These are phyloP conservation scores for Nevesoporus exiguus DNA, from an alignment of 768 basidiomycete genomes.

Conservation along the genomic window DNA sequence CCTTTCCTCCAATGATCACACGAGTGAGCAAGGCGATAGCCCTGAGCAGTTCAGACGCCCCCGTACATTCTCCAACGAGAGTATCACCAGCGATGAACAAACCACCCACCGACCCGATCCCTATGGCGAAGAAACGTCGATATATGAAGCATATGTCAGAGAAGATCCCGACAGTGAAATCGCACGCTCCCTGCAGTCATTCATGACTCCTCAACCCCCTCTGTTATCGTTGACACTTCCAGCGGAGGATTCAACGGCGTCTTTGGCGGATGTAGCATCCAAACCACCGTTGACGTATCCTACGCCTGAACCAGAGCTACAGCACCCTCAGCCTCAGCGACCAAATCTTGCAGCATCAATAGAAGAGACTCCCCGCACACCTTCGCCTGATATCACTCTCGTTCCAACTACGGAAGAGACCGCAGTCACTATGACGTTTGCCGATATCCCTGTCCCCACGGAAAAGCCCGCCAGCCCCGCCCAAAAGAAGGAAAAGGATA, in stretches of 20 bases:
- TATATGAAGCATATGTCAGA: conserved; percentile 78
- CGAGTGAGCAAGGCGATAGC: conserved; percentile 61
- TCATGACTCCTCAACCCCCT: conserved; percentile 22
- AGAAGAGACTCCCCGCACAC: conserved; percentile 48
- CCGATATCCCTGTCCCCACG: conserved; percentile 17
- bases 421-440: conserved; percentile 23
- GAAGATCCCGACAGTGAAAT: conserved; percentile 49
- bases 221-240: conserved; percentile 24
- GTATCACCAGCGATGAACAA: conserved; percentile 41
- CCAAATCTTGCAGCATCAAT: conserved; percentile 31
- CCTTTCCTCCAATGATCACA: conserved; percentile 49
- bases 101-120: conserved; percentile 55
- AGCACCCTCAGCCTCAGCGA: conserved; percentile 67
- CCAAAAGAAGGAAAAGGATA: conserved; percentile 68
- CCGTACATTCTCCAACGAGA: conserved; percentile 36
- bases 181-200: conserved; percentile 15
- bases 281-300: conserved; percentile 33
- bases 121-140: conserved; percentile 76
- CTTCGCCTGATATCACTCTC: conserved; percentile 50
- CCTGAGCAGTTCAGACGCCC: conserved; percentile 36
- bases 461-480: conserved; percentile 26
- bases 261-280: conserved; percentile 7
- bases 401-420: conserved; percentile 26
- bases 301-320: conserved; percentile 42
- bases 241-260: conserved; percentile 10